Percentiles rank a stretch among this genome's conserved stretches.
phyloP scores from a whole-genome alignment of 495 filamentous ascomycete species.

The Penicillium canescens region DNA sequence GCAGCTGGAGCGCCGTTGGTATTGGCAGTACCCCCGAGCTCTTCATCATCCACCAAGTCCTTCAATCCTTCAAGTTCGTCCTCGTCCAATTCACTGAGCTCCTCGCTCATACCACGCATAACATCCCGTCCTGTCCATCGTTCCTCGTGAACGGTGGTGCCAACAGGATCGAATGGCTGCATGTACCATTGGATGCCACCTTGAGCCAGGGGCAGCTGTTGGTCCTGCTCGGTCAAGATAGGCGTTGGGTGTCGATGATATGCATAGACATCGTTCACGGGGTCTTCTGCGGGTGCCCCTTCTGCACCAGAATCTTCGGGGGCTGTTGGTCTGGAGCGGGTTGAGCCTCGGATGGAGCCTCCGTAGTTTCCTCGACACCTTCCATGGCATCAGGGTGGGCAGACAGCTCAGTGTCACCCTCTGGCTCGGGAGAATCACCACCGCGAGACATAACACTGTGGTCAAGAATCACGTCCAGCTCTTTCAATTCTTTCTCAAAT shows the following conservation, averaged over 20 bases:
- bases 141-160: constrained; percentile 75
- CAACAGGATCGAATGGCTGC: constrained; percentile 72
- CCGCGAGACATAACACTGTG: constrained; percentile 49
- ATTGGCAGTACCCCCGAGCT: constrained; percentile 20
- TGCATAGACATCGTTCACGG: constrained; percentile 8
- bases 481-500: constrained; percentile 66
- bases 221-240: constrained; percentile 40
- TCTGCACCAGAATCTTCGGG: constrained; percentile 9
- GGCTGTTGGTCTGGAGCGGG: constrained; percentile 2
- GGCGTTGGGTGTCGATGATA: constrained; percentile 28
- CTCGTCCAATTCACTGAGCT: constrained; percentile 85
- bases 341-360: constrained; percentile 2
- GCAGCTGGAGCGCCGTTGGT: constrained; percentile 4
- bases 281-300: constrained; percentile 14
- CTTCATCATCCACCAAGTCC: constrained; percentile 53
- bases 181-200: constrained; percentile 91
- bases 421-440: constrained; percentile 33
- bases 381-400: constrained; percentile 18
- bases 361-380: constrained; percentile 17
- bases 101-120: constrained; percentile 77
- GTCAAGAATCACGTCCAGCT: constrained; percentile 73
- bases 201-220: constrained; percentile 57
- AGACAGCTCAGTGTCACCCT: constrained; percentile 23
- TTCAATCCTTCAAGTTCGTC: constrained; percentile 63
- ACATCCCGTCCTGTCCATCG: constrained; percentile 76